Conservation (phyloP, 2,329 filamentous ascomycete species). For the Herpomyces periplanetae region DNA sequence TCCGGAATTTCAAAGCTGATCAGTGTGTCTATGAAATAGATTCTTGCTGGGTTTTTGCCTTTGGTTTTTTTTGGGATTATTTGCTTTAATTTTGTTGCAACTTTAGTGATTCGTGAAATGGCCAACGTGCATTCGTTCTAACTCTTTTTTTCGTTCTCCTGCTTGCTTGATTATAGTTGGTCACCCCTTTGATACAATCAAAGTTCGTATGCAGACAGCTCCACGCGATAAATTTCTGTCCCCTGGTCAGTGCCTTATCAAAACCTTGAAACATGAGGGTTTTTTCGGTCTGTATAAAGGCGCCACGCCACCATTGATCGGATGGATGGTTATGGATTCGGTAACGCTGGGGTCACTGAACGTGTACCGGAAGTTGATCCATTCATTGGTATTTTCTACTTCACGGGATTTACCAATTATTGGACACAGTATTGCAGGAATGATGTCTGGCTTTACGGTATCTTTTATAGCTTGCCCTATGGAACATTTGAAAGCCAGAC, state of each 20-base stretch:
- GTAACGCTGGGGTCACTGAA: conserved; percentile 71
- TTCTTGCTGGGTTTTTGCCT: too few relatives aligned
- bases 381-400: too few relatives aligned
- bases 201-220: conserved; percentile 73
- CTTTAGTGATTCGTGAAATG: too few relatives aligned
- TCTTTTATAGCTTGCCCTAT: conserved; percentile 72
- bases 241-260: conserved; percentile 42
- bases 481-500: conserved; percentile 67
- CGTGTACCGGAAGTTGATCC: conserved; percentile 51
- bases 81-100: too few relatives aligned
- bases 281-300: conserved; percentile 66
- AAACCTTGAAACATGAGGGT: conserved; percentile 57
- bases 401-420: conserved; percentile 29
- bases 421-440: conserved; percentile 56
- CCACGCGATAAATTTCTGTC: conserved; percentile 36
- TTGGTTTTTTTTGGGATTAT: too few relatives aligned
- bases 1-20: conserved; percentile 64
- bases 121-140: conserved; percentile 1
- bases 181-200: conserved; percentile 67
- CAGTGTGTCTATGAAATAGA: conserved; percentile 22
- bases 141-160: conserved; percentile 4
- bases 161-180: conserved; percentile 11
- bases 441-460: conserved; percentile 56
- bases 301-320: conserved; percentile 54
- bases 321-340: conserved; percentile 96